Conservation (phyloP, 768 basidiomycete genomes). For the Mycena polygramma region DNA sequence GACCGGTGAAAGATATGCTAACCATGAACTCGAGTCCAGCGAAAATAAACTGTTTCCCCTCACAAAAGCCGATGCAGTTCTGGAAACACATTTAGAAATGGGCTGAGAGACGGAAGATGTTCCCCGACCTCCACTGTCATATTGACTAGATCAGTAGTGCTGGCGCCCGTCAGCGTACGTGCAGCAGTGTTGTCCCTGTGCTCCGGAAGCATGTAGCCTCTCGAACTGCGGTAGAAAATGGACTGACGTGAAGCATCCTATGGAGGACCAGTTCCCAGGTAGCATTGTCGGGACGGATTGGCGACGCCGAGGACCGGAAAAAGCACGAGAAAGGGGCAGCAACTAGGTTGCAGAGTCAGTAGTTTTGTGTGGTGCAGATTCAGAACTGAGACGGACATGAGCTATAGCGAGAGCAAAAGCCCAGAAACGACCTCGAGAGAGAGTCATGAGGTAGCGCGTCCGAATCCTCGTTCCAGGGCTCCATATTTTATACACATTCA, state of each 20-base stretch:
- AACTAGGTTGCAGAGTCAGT: background rate
- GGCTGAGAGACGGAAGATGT: too few relatives aligned
- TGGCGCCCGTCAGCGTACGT: conserved; percentile 68
- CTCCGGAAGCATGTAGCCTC: background rate
- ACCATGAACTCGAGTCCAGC: conserved; percentile 78
- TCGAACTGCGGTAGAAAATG: background rate
- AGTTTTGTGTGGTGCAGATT: background rate
- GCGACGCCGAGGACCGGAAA: conserved; percentile 45
- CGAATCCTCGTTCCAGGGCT: background rate
- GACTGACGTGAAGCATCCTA: conserved; percentile 73
- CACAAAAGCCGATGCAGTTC: conserved; percentile 62
- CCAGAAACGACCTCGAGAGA: background rate
- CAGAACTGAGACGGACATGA: background rate
- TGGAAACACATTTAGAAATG: background rate
- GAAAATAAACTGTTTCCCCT: conserved; percentile 62
- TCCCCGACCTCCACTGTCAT: conserved; percentile 70
- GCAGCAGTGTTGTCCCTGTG: conserved; percentile 66
- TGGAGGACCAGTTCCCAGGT: conserved; percentile 67
- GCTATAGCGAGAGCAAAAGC: background rate
- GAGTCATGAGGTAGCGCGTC: background rate
- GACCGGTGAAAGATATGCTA: conserved; percentile 26
- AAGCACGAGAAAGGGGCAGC: background rate
- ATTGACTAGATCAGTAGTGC: conserved; percentile 56
- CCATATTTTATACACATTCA: background rate
- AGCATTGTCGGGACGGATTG: conserved; percentile 57